A percentile compares a stretch with the other conserved stretches of the same genome.
These are phyloP conservation scores for Lepidium africanum DNA, from an alignment of 345 rosid genomes.

Conservation along the genomic window DNA sequence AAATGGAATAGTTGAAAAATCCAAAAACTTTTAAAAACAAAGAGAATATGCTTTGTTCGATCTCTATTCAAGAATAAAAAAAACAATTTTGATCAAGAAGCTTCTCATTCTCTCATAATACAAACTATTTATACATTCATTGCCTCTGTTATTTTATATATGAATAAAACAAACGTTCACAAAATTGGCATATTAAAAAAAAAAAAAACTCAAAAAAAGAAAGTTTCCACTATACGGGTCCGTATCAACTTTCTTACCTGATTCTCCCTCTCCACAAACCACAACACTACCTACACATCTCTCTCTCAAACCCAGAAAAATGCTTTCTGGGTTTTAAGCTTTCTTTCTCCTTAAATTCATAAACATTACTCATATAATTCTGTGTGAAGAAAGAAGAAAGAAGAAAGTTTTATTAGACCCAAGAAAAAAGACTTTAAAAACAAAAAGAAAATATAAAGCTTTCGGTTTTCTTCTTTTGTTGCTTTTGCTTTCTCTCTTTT, in stretches of 20 bases:
- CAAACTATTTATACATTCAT: background rate
- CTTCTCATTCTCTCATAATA: too few species aligned
- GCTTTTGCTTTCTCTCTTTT: constrained; percentile 15
- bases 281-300: constrained; percentile 9
- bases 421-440: background rate
- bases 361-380: background rate
- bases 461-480: background rate
- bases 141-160: constrained; percentile 6
- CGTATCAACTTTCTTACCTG: constrained; percentile 27
- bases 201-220: background rate
- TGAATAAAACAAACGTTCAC: constrained; percentile 12
- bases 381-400: constrained; percentile 1
- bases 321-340: background rate
- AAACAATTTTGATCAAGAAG: too few species aligned
- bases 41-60: too few species aligned
- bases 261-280: constrained; percentile 23
- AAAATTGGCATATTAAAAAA: background rate
- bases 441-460: background rate
- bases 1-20: too few species aligned
- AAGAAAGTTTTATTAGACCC: constrained; percentile 7
- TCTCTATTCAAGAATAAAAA: too few species aligned
- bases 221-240: constrained; percentile 15
- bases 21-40: too few species aligned
- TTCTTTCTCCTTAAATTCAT: constrained; percentile 19
- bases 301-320: background rate